Evolutionary conservation across 1,139 yeast genomes (phyloP).

Genomic region (Protomyces macrosporus): DNA sequence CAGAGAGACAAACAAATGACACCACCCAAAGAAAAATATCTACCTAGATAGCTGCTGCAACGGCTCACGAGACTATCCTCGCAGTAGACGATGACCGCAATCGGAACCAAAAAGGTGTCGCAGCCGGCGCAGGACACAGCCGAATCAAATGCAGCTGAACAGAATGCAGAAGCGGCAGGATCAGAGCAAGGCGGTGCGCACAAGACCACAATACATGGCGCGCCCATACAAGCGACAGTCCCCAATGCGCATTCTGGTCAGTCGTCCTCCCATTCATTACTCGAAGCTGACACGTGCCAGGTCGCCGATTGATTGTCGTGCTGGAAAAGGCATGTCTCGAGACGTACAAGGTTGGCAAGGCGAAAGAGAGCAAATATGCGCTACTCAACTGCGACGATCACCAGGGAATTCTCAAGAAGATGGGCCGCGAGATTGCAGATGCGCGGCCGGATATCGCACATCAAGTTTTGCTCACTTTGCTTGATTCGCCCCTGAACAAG

Average conservation of each 20-base stretch:
- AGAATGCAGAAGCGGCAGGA: neutral
- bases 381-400: conserved; percentile 95
- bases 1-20: no score
- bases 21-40: no score
- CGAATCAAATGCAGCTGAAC: neutral
- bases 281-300: conserved; percentile 58
- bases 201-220: conserved; percentile 36
- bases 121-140: neutral
- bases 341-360: conserved; percentile 76
- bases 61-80: no score
- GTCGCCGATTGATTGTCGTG: conserved; percentile 71
- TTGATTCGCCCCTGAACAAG: conserved; percentile 94
- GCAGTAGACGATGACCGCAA: conserved; percentile 14
- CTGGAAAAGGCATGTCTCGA: conserved; percentile 92
- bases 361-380: conserved; percentile 61
- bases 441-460: conserved; percentile 98
- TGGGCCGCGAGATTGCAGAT: conserved; percentile 96
- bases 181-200: conserved; percentile 38
- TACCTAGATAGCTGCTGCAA: no score
- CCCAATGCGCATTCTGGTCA: conserved; percentile 71
- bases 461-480: conserved; percentile 62
- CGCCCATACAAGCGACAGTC: conserved; percentile 74
- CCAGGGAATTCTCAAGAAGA: conserved; percentile 87
- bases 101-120: conserved; percentile 14
- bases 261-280: conserved; percentile 41